Evolutionary conservation across 192 early-diverging fungal species (phyloP).

Genomic region (Podochytrium sp.): DNA sequence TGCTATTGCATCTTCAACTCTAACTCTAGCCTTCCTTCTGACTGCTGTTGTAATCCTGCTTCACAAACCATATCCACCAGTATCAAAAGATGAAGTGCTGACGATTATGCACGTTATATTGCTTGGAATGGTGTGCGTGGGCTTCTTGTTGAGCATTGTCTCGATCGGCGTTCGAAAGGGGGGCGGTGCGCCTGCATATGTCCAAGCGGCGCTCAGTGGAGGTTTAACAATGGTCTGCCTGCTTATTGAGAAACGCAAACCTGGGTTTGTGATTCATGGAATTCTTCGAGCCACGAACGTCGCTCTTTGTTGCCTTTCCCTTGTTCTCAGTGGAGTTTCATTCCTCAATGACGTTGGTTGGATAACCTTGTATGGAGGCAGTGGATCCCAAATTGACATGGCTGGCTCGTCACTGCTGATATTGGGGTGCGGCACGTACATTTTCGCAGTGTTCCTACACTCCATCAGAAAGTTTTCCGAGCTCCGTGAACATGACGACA

Average conservation of each 20-base stretch:
- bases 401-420: not conserved
- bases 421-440: not conserved
- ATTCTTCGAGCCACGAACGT: slow-evolving; percentile 3
- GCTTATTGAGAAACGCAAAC: not conserved
- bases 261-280: slow-evolving; percentile 14
- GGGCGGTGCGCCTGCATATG: slow-evolving; percentile 11
- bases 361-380: not conserved
- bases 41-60: not conserved
- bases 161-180: slow-evolving; percentile 12
- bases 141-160: slow-evolving; percentile 7
- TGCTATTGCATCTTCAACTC: not conserved
- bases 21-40: not conserved
- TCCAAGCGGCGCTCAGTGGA: not conserved
- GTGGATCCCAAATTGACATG: slow-evolving; percentile 7
- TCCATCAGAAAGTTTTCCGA: slow-evolving; percentile 1
- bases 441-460: slow-evolving; percentile 10
- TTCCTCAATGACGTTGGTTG: not conserved
- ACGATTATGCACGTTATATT: slow-evolving; percentile 17
- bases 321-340: not conserved
- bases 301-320: not conserved
- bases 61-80: slow-evolving; percentile 30
- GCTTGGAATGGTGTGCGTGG: slow-evolving; percentile 14
- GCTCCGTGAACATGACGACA: not conserved
- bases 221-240: slow-evolving; percentile 2
- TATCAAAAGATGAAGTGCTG: slow-evolving; percentile 21